These are phyloP conservation scores for Marasmius tenuissimus DNA, from an alignment of 1,284 basidiomycete genomes.

Conservation along the genomic window DNA sequence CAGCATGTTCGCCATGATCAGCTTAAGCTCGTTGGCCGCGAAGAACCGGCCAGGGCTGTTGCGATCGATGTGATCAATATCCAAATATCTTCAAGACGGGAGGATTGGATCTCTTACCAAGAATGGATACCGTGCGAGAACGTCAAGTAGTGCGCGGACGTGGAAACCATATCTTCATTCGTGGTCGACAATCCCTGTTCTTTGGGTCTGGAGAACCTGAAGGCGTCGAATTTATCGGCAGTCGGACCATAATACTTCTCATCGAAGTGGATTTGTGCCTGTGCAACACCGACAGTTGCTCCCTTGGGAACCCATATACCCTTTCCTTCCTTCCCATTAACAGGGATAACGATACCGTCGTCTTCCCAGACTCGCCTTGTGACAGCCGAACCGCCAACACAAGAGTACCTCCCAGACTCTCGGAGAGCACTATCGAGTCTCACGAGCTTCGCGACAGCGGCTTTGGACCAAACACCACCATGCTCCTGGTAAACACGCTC, in stretches of 20 bases:
- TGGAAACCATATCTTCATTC: conserved; percentile 18
- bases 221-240: conserved; percentile 17
- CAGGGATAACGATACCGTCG: conserved; percentile 13
- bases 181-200: conserved; percentile 5
- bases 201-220: conserved; percentile 16
- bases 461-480: conserved; percentile 17
- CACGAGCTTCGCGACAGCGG: conserved; percentile 12
- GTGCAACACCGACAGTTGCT: conserved; percentile 14
- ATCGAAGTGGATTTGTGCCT: conserved; percentile 24
- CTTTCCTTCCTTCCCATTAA: conserved; percentile 1
- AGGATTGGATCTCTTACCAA: conserved; percentile 6
- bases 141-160: conserved; percentile 13
- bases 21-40: conserved; percentile 19
- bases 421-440: conserved; percentile 19
- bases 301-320: conserved; percentile 15
- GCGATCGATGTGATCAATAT: background rate
- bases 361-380: conserved; percentile 11
- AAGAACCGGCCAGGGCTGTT: conserved; percentile 21
- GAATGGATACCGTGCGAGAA: conserved; percentile 13
- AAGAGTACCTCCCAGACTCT: conserved; percentile 15
- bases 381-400: conserved; percentile 15
- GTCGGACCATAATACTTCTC: conserved; percentile 26
- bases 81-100: background rate
- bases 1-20: conserved; percentile 19
- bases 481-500: conserved; percentile 10